Conservation (phyloP, 805 yeast species). For the Wickerhamiella domercqiae region DNA sequence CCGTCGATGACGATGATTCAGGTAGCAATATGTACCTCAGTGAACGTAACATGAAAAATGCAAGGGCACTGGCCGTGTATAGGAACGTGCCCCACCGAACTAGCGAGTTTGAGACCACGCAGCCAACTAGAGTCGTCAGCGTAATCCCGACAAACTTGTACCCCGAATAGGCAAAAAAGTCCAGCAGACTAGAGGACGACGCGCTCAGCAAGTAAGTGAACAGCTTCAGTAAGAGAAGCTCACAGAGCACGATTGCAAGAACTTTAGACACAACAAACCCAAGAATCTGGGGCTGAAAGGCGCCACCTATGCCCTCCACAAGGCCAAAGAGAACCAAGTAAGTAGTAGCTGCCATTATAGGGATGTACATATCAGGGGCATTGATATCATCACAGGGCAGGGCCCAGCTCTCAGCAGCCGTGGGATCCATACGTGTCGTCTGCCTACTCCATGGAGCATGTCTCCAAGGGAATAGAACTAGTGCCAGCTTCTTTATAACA, state of each 20-base stretch:
- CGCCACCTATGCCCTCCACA: constrained; percentile 71
- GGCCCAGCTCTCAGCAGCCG: constrained; percentile 34
- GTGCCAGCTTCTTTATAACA: constrained; percentile 54
- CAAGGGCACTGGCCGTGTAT: constrained; percentile 41
- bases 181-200: constrained; percentile 52
- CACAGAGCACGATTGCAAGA: constrained; percentile 64
- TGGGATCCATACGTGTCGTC: constrained; percentile 24
- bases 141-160: constrained; percentile 73
- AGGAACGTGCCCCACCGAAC: constrained; percentile 37
- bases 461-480: constrained; percentile 74
- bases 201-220: constrained; percentile 72
- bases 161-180: constrained; percentile 77
- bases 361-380: constrained; percentile 94
- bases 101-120: constrained; percentile 21
- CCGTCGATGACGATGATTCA: constrained; percentile 29
- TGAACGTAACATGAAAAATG: constrained; percentile 34
- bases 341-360: constrained; percentile 82
- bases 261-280: constrained; percentile 81
- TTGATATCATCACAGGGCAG: constrained; percentile 78
- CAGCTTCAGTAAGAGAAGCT: constrained; percentile 56
- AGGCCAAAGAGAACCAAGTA: constrained; percentile 74
- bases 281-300: constrained; percentile 82
- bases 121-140: constrained; percentile 22
- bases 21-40: constrained; percentile 56
- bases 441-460: constrained; percentile 70